phyloP scores from a whole-genome alignment of 2,329 filamentous ascomycete species.

The Karstenula rhodostoma region DNA sequence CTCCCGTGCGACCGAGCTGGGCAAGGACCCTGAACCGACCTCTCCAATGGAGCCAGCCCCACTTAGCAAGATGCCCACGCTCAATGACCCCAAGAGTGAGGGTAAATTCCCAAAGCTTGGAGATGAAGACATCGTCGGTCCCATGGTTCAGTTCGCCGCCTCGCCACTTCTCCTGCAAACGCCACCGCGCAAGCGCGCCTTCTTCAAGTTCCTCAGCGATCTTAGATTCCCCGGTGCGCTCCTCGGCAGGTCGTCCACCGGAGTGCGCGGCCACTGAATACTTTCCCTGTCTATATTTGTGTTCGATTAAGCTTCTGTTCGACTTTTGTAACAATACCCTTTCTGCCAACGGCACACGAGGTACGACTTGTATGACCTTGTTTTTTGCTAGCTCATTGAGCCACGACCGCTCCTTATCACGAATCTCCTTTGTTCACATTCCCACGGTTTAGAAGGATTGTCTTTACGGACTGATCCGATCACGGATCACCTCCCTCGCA shows the following conservation, averaged over 20 bases:
- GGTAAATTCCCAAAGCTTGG: constrained; percentile 89
- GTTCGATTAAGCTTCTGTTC: constrained; percentile 39
- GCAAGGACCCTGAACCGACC: constrained; percentile 42
- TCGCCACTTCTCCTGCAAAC: constrained; percentile 51
- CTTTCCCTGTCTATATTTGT: constrained; percentile 39
- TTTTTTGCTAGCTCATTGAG: constrained; percentile 34
- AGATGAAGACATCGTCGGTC: constrained; percentile 91
- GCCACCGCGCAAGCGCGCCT: constrained; percentile 47
- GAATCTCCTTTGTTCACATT: constrained; percentile 45
- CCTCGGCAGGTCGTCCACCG: constrained; percentile 40
- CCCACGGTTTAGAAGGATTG: constrained; percentile 33
- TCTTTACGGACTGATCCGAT: constrained; percentile 23
- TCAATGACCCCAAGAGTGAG: constrained; percentile 70
- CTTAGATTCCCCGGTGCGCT: constrained; percentile 46
- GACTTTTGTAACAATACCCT: constrained; percentile 43
- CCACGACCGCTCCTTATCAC: constrained; percentile 46
- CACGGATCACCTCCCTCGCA: constrained; percentile 26
- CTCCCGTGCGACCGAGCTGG: constrained; percentile 46
- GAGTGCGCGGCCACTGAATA: constrained; percentile 36
- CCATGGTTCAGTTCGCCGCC: constrained; percentile 71
- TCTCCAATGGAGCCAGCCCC: constrained; percentile 60
- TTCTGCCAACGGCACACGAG: constrained; percentile 41
- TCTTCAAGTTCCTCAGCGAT: constrained; percentile 50
- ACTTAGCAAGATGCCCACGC: constrained; percentile 71
- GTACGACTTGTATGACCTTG: constrained; percentile 50